Conservation (phyloP, 495 filamentous ascomycete species). For the Penicillium ochrochloron region DNA sequence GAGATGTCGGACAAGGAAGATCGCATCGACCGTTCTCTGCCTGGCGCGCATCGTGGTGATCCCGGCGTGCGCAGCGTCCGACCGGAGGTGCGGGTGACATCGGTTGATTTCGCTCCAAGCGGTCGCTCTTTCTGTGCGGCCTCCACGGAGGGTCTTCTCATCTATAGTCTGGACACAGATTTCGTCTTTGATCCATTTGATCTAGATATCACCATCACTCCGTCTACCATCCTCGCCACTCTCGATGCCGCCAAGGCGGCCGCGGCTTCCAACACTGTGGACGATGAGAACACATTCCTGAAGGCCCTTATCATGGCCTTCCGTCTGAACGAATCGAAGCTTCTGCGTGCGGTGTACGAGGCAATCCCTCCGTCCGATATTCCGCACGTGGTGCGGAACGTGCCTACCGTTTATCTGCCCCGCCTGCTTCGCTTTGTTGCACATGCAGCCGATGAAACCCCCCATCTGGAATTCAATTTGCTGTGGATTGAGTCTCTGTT, state of each 20-base stretch:
- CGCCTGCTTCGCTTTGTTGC: constrained; percentile 84
- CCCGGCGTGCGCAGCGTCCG: constrained; percentile 71
- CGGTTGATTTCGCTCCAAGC: constrained; percentile 84
- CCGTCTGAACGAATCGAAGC: constrained; percentile 78
- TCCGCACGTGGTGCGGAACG: constrained; percentile 71
- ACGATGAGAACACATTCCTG: constrained; percentile 73
- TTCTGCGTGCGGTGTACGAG: constrained; percentile 85
- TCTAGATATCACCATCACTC: constrained; percentile 89
- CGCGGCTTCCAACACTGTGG: constrained; percentile 32
- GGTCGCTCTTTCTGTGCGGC: constrained; percentile 93
- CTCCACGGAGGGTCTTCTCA: constrained; percentile 88
- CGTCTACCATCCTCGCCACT: constrained; percentile 74
- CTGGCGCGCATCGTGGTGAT: constrained; percentile 86
- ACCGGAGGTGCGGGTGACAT: constrained; percentile 84
- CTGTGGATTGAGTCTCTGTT: constrained; percentile 89
- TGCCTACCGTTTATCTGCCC: constrained; percentile 86
- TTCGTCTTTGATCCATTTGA: constrained; percentile 93
- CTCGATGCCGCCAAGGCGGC: constrained; percentile 56
- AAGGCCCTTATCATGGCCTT: constrained; percentile 97
- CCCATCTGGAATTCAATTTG: constrained; percentile 92
- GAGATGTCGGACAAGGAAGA: constrained; percentile 89
- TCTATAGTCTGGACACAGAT: constrained; percentile 84
- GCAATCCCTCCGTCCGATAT: constrained; percentile 77
- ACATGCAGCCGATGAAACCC: constrained; percentile 82
- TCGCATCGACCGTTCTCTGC: constrained; percentile 80